Percentiles rank a stretch among this genome's conserved stretches.
Evolutionary conservation across 2,329 filamentous ascomycete genomes (phyloP).

Genomic region (Epicoccum sorghinum): DNA sequence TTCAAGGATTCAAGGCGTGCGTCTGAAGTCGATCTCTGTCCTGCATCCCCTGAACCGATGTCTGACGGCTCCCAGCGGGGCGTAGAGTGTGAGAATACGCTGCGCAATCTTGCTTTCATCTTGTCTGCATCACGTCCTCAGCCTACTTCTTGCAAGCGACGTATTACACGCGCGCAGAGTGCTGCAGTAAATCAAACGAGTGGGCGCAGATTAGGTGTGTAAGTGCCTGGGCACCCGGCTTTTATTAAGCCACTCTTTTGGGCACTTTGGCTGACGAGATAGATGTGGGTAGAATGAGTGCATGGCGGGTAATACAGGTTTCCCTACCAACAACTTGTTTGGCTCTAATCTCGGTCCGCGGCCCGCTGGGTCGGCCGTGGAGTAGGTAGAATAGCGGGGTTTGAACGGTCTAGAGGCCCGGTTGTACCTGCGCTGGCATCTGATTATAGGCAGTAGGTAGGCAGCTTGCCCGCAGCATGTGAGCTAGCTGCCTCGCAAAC

Average conservation of each 20-base stretch:
- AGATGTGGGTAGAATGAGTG: constrained; percentile 6
- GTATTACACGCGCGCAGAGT: neutral
- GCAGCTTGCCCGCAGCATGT: too few relatives aligned
- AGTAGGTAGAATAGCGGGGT: constrained; percentile 6
- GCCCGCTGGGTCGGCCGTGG: constrained; percentile 14
- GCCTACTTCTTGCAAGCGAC: neutral
- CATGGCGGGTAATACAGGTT: constrained; percentile 10
- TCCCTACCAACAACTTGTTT: constrained; percentile 6
- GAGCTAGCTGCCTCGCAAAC: too few relatives aligned
- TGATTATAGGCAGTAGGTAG: too few relatives aligned
- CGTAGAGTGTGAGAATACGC: constrained; percentile 12
- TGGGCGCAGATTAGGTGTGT: neutral
- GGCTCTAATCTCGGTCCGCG: constrained; percentile 10
- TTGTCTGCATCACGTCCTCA: neutral
- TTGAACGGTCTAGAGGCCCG: neutral
- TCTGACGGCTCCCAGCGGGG: constrained; percentile 16
- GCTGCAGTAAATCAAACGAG: neutral
- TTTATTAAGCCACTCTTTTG: constrained; percentile 10
- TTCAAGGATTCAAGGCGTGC: neutral
- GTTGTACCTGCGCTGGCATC: too few relatives aligned
- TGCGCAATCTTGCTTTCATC: constrained; percentile 11
- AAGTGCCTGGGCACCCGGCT: neutral
- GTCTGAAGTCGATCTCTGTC: constrained; percentile 8
- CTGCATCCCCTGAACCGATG: constrained; percentile 9
- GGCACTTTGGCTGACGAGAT: constrained; percentile 8